phyloP scores from a whole-genome alignment of 257 asterid genomes.

The Capsicum pubescens region DNA sequence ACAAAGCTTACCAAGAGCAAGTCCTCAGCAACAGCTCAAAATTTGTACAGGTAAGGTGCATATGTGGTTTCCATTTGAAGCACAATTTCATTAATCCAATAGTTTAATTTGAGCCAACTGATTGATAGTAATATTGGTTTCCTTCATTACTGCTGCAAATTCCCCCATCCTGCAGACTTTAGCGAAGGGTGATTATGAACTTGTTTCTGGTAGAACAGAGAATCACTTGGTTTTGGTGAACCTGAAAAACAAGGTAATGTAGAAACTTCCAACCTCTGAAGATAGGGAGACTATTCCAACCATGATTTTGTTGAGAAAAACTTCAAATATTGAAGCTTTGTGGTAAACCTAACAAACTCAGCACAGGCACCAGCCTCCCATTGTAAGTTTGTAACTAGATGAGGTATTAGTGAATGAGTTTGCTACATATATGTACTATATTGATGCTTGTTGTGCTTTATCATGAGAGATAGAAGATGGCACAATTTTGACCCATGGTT shows the following conservation, averaged over 20 bases:
- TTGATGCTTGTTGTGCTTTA: slow-evolving; percentile 9
- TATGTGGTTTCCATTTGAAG: not conserved
- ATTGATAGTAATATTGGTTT: not conserved
- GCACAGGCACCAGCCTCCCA: not conserved
- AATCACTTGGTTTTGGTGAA: slow-evolving; percentile 94
- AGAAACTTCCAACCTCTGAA: not conserved
- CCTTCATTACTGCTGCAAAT: slow-evolving; percentile 12
- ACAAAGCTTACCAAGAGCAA: slow-evolving; percentile 89
- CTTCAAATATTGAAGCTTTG: not conserved
- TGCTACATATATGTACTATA: not conserved
- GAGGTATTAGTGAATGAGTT: not conserved
- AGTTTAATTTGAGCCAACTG: not conserved
- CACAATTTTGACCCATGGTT: not conserved
- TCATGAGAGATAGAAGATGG: not conserved
- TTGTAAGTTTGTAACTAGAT: not conserved
- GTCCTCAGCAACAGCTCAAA: slow-evolving; percentile 80
- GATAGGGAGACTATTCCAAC: not conserved
- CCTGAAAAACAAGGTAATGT: slow-evolving; percentile 68
- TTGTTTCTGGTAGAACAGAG: slow-evolving; percentile 97
- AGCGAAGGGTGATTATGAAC: slow-evolving; percentile 66
- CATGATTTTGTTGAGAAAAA: not conserved
- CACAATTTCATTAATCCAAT: not conserved
- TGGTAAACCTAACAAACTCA: not conserved
- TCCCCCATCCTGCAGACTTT: slow-evolving; percentile 58
- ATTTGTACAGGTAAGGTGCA: slow-evolving; percentile 72